Evolutionary conservation across 352 stramenopile species (phyloP).

Genomic region (Globisporangium radiosum): DNA sequence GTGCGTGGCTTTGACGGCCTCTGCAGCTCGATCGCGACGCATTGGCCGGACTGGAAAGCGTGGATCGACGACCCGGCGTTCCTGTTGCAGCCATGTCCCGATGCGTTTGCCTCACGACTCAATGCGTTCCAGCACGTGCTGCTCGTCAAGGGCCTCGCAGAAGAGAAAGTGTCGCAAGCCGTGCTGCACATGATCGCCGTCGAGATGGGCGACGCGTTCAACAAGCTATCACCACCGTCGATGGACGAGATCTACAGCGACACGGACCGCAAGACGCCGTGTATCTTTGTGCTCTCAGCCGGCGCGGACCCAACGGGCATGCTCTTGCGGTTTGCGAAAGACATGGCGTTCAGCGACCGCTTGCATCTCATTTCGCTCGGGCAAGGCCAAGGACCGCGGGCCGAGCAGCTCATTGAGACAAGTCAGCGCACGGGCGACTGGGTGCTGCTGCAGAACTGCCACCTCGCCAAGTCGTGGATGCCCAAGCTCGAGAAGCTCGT

Average conservation of each 20-base stretch:
- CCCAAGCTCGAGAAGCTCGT: conserved; percentile 89
- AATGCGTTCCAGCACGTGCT: conserved; percentile 74
- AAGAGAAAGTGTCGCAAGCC: conserved; percentile 87
- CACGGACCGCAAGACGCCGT: conserved; percentile 88
- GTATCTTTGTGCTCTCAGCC: conserved; percentile 91
- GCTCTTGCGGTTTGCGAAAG: conserved; percentile 90
- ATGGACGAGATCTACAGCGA: conserved; percentile 94
- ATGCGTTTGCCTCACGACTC: conserved; percentile 29
- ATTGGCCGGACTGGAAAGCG: conserved; percentile 50
- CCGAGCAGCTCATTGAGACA: conserved; percentile 86
- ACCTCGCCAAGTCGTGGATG: conserved; percentile 94
- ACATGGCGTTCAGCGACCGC: conserved; percentile 81
- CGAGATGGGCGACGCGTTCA: conserved; percentile 86
- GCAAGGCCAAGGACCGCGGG: conserved; percentile 88
- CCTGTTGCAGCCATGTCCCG: conserved; percentile 37
- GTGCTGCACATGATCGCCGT: conserved; percentile 82
- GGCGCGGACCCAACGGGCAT: conserved; percentile 91
- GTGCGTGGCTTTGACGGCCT: conserved; percentile 51
- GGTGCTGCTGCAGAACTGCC: conserved; percentile 93
- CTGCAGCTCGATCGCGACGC: conserved; percentile 47
- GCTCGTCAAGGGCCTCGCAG: conserved; percentile 68
- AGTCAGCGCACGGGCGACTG: conserved; percentile 85
- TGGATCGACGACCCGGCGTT: conserved; percentile 52
- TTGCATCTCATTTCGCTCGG: conserved; percentile 91
- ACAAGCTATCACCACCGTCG: conserved; percentile 65